Base-by-base conservation (phyloP, 2,329 filamentous ascomycete genomes). In the Diaporthe caulivora region DNA sequence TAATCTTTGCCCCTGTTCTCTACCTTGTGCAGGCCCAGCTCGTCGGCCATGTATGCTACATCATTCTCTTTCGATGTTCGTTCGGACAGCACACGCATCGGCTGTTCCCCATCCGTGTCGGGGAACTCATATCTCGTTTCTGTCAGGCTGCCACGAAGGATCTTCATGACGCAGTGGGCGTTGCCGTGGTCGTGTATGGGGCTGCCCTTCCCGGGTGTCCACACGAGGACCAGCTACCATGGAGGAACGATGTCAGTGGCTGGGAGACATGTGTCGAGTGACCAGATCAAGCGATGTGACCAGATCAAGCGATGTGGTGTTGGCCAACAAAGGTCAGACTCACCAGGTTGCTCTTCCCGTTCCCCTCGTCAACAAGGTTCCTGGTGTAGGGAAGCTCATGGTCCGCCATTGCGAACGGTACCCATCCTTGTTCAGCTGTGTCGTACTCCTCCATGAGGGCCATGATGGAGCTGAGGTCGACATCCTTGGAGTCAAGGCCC, bases 141-240 rank as follows among this genome's bases (percentile, higher is more conserved):
- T 78, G 91, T 93, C 74, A 98, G 86, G 75, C 87, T 89, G 58
- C 95, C 95, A 77, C 91, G 91, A 76, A 98, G 88, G 77, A 96
- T 92, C 86, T 93, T 97, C 94, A 98, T 98, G 78, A 98, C 86
- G 83, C 95, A 98, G 82, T 98, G 95, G 51, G 95, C 94, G 75
- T 96, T 94, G 80, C 92, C 92, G 82, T 95, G 93, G 81, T 98
- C 95, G 81, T 98, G 95, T 80, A 98, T 95, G 15, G 93, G 92
- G 78, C 93, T 96, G 49, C 90, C 90, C 83, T 94, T 94, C 68
- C 93, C 93, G 0, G 95, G 95, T 21, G 92, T 92, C 95, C 95
- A 98, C 51, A 97, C 95, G 53, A 98, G 90, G 62, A 98, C 90
- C 75, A 97, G 89, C 93, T 96, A 81, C 78, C 68, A 53, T 74